Evolutionary conservation across 169 alveolate species (phyloP), one percentile per base, ranked within the genome.

Genomic region (Plasmodium ovale): DNA sequence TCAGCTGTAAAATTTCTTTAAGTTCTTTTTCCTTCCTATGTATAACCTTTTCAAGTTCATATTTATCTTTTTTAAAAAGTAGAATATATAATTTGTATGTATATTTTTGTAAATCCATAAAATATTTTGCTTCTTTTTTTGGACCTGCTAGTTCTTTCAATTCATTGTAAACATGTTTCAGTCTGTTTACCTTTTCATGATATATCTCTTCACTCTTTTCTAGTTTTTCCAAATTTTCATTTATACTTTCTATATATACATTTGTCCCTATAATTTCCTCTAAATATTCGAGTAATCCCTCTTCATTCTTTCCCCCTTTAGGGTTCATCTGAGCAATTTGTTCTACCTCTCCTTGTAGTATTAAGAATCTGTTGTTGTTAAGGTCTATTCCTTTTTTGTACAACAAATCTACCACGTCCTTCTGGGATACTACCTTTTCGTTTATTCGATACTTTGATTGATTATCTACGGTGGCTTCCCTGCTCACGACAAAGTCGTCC

Each of bases 291-390:
- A 98, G 93, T 25, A 98, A 93, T 3, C 99, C 99, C 47, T 96
- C 97, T 88, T 97, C 98, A 79, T 96, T 97, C 82, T 95, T 96
- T 23, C 95, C 95, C 4, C 94, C 98, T 89, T 98, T 98, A 23
- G 99, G 99, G 68, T 97, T 98, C 99, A 98, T 98, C 89, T 97
- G 94, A 2, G 99, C 97, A 19, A 99, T 97, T 69, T 97, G 97
- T 87, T 98, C 99, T 21, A 99, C 99, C 89, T 99, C 99, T 4
- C 99, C 99, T 92, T 99, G 98, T 62, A 98, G 91, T 27, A 95
- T 95, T 23, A 95, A 82, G 84, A 97, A 98, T 59, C 99, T 94
- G 62, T 97, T 98, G 88, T 98, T 98, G 29, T 96, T 96, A 56
- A 99, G 93, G 88, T 98, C 99, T 39, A 98, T 97, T 19, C 99